These are phyloP conservation scores for Sphagnurus paluster DNA, from an alignment of 1,284 basidiomycete genomes.

Conservation along the genomic window DNA sequence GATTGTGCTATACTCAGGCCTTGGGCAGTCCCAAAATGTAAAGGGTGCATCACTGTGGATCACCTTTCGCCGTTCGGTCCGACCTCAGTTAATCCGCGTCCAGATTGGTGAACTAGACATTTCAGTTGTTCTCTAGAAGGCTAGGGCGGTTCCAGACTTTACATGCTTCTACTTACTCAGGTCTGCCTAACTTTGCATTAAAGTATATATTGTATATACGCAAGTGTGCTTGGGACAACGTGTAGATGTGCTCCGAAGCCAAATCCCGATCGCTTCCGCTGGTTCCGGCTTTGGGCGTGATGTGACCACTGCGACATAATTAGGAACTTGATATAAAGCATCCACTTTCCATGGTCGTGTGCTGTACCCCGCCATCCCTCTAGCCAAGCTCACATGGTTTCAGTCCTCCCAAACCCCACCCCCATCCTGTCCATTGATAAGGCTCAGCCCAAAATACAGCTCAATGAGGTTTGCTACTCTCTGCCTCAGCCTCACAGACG, in stretches of 20 bases:
- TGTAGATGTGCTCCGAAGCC: conserved; percentile 1
- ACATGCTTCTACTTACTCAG: background rate
- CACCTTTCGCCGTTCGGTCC: conserved; percentile 3
- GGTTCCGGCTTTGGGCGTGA: conserved; percentile 28
- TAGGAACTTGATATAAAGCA: conserved; percentile 18
- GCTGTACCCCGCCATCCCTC: conserved; percentile 5
- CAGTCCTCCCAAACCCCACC: conserved; percentile 33
- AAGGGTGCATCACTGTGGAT: background rate
- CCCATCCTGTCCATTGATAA: conserved; percentile 32
- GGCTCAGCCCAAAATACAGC: conserved; percentile 27
- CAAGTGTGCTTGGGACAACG: conserved; percentile 3
- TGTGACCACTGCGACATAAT: conserved; percentile 20
- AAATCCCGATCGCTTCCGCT: conserved; percentile 25
- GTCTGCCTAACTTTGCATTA: background rate
- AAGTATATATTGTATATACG: background rate
- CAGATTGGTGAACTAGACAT: no score
- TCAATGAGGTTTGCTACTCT: conserved; percentile 40
- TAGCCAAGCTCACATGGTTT: conserved; percentile 31
- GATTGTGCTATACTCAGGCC: no score
- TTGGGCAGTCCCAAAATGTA: background rate
- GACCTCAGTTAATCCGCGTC: background rate
- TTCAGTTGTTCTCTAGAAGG: no score
- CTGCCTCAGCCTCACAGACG: background rate
- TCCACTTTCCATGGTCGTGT: conserved; percentile 21
- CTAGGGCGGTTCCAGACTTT: background rate